Evolutionary conservation across 2,329 filamentous ascomycete genomes (phyloP), one percentile per base, ranked within the genome.

Genomic region (Westerdykella ornata): DNA sequence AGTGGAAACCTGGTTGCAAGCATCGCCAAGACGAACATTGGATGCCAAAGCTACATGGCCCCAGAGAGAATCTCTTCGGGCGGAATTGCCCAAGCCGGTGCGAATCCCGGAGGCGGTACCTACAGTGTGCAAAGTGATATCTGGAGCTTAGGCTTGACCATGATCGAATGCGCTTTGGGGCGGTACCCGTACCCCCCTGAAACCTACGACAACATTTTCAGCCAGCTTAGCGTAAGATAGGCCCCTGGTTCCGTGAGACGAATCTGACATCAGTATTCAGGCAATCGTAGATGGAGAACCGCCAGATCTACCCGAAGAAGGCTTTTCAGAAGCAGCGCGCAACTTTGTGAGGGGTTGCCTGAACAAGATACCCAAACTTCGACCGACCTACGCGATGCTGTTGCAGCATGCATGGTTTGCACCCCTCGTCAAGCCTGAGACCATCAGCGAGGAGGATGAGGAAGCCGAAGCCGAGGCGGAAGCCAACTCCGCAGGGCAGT

Each of bases 11-110:
- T 98, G 17, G 92, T 98, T 16, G 90, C 92, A 17, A 95, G 88
- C 70, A 97, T 97, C 57, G 92, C 92, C 38, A 95, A 94, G 69
- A 98, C 92, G 19, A 98, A 98, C 63, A 98, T 98, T 57, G 92
- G 92, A 30, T 98, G 92, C 60, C 92, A 98, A 69, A 96, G 89
- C 61, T 98, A 98, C 70, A 98, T 98, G 92, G 92, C 92, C 0
- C 92, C 92, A 0, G 92, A 98, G 67, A 76, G 92, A 51, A 98
- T 98, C 57, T 88, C 88, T 7, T 88, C 87, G 37, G 88, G 89
- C 42, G 84, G 84, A 16, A 80, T 88, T 57, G 80, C 85, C 44
- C 78, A 84, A 47, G 75, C 80, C 3, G 83, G 83, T 18, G 74
- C 81, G 14, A 78, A 81, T 44, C 77, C 77, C 42, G 74, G 78